These are phyloP conservation scores for Neofusicoccum sp. DNA, from an alignment of 2,329 filamentous ascomycete genomes.

Conservation along the genomic window DNA sequence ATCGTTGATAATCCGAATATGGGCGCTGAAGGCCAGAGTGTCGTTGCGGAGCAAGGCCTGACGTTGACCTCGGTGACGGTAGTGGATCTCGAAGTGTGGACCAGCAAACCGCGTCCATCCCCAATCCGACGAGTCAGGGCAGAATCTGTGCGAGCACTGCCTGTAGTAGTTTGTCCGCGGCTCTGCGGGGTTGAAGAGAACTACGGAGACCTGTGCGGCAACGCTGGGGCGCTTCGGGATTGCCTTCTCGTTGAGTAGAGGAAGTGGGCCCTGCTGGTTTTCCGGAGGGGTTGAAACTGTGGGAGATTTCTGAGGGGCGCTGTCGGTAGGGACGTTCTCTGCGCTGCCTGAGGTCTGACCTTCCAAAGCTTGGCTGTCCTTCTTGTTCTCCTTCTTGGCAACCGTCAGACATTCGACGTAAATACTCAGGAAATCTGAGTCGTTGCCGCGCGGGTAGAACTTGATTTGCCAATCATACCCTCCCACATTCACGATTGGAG, in stretches of 20 bases:
- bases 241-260: slow-evolving; percentile 31
- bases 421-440: slow-evolving; percentile 57
- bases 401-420: slow-evolving; percentile 62
- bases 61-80: slow-evolving; percentile 56
- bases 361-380: slow-evolving; percentile 21
- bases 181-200: slow-evolving; percentile 63
- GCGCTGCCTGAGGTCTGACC: slow-evolving; percentile 18
- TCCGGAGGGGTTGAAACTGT: slow-evolving; percentile 18
- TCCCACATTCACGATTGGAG: slow-evolving; percentile 54
- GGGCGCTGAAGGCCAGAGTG: slow-evolving; percentile 60
- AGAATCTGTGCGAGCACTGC: slow-evolving; percentile 59
- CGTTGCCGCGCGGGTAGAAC: slow-evolving; percentile 62
- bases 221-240: slow-evolving; percentile 43
- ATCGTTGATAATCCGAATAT: slow-evolving; percentile 61
- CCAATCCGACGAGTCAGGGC: slow-evolving; percentile 58
- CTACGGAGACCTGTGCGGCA: slow-evolving; percentile 61
- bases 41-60: slow-evolving; percentile 60
- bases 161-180: slow-evolving; percentile 58
- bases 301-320: neutral
- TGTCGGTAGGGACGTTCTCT: neutral
- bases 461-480: slow-evolving; percentile 66
- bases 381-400: slow-evolving; percentile 20
- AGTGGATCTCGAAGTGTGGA: slow-evolving; percentile 58
- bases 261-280: slow-evolving; percentile 36
- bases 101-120: slow-evolving; percentile 63